Evolutionary conservation across 2,329 filamentous ascomycete genomes (phyloP).

Genomic region (Colletotrichum lupini): DNA sequence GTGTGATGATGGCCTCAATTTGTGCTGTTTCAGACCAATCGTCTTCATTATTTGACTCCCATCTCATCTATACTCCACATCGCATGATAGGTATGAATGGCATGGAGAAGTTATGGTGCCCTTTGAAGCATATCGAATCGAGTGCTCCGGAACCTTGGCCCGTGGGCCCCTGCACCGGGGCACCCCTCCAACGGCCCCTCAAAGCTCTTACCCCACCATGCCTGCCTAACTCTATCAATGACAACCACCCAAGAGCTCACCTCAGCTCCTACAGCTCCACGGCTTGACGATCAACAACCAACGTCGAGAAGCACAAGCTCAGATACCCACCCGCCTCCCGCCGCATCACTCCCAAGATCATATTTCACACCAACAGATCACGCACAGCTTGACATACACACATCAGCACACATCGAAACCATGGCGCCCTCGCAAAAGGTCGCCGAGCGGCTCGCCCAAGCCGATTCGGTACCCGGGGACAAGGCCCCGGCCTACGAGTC

Average conservation of each 20-base stretch:
- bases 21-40: neutral
- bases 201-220: constrained; percentile 39
- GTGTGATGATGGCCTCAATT: neutral
- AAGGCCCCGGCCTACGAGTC: constrained; percentile 58
- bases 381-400: neutral
- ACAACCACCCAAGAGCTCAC: constrained; percentile 29
- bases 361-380: neutral
- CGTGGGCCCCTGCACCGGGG: constrained; percentile 6
- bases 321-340: neutral
- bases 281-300: constrained; percentile 1
- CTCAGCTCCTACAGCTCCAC: constrained; percentile 9
- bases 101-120: neutral
- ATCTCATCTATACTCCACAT: neutral
- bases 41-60: neutral
- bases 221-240: constrained; percentile 25
- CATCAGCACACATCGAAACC: constrained; percentile 3
- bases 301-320: neutral
- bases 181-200: constrained; percentile 10
- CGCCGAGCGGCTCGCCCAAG: constrained; percentile 54
- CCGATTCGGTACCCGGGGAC: constrained; percentile 50
- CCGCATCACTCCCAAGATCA: neutral
- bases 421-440: constrained; percentile 56
- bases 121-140: neutral
- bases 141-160: neutral
- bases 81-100: neutral